Base-by-base conservation (phyloP, 1,284 basidiomycete species). In the Sanghuangporus baumii region DNA sequence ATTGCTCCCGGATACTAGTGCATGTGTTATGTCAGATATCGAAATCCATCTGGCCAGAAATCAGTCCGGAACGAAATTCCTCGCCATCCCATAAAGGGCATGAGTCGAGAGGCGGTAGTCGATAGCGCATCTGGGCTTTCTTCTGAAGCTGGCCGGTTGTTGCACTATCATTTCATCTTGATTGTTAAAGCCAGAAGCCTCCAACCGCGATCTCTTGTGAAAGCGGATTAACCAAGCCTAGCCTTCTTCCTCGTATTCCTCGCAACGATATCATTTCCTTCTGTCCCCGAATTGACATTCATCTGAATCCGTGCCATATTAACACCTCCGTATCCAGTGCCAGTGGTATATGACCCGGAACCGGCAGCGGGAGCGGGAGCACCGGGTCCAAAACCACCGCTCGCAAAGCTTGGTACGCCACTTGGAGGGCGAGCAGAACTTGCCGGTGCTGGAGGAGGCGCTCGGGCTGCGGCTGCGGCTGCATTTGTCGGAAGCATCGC, bases 401-500 rank as follows among this genome's bases (percentile, higher is more conserved):
- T 83, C 18, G 79, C 75, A 65, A 84, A 82, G 66, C 81, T 83
- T 23, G 74, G 71, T 34, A 75, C 74, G 57, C 79, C 82, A 1
- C 77, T 62, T 8, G 57, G 47, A 34, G 64, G 55, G n/a, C 51
- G 60, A 9, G 60, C 77, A 0, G 81, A 77, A 66, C 83, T 84
- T 18, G 75, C 75, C 65, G 78, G 81, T 37, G 71, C 70, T 66
- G 76, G 66, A 64, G 74, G 31, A 68, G 71, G 65, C 74, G 76
- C 14, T 73, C 75, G 57, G 74, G 79, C 48, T 73, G 64, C 38
- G 75, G 78, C 3, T 74, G 79, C 48, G 73, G 64, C 38, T 75
- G 78, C 3, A 75, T 66, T 41, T 67, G 69, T 34, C 36, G 68
- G 82, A 75, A 26, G 86, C 75, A 89, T 82, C 86, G 90, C 89